These are phyloP conservation scores for Sphaerulina populicola DNA, from an alignment of 2,329 filamentous ascomycete genomes.

Conservation along the genomic window DNA sequence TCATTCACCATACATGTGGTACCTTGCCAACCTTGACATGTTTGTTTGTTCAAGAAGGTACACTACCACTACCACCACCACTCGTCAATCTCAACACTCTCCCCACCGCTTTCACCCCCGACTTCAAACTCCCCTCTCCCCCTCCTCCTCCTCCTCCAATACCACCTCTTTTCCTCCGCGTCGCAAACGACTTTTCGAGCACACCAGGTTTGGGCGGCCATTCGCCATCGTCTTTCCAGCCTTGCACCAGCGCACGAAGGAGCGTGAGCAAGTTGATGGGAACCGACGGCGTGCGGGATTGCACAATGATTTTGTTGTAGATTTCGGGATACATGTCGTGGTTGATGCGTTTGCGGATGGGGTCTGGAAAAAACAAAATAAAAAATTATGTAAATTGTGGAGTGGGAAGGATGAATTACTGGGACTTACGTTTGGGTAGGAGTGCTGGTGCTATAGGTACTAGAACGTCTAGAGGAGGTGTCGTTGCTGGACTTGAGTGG, in stretches of 20 bases:
- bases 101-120: conserved; percentile 40
- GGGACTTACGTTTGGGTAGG: conserved; percentile 47
- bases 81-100: conserved; percentile 35
- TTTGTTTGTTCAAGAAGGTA: no score
- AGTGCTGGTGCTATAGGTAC: conserved; percentile 66
- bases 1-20: no score
- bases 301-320: conserved; percentile 79
- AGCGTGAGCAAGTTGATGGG: conserved; percentile 82
- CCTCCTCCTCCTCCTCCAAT: conserved; percentile 15
- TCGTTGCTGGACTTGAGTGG: conserved; percentile 6
- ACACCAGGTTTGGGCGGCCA: conserved; percentile 66
- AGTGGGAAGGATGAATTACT: not conserved
- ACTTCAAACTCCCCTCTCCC: conserved; percentile 30
- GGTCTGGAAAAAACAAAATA: no score
- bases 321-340: conserved; percentile 69
- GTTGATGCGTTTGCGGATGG: conserved; percentile 68
- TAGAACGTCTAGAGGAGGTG: conserved; percentile 34
- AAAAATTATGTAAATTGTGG: no score
- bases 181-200: conserved; percentile 39
- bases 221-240: conserved; percentile 88
- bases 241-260: conserved; percentile 69
- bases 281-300: conserved; percentile 71
- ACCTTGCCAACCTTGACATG: no score
- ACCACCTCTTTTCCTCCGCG: conserved; percentile 31
- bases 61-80: conserved; percentile 3